These are phyloP conservation scores for Fusarium goolgardi DNA, from an alignment of 2,329 filamentous ascomycete genomes.

Conservation along the genomic window DNA sequence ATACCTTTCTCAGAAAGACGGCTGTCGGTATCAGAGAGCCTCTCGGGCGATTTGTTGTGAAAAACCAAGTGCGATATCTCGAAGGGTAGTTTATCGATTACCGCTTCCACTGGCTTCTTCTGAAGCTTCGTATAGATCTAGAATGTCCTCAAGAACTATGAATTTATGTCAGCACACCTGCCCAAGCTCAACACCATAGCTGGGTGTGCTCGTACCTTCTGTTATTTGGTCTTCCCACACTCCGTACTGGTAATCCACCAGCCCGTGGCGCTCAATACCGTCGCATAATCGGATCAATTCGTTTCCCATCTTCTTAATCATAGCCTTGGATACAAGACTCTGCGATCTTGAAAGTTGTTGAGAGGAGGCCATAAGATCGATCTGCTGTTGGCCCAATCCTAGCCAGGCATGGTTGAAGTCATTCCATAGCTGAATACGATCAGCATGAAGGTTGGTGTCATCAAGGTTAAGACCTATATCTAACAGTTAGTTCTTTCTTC, in stretches of 20 bases:
- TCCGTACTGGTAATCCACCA: conserved; percentile 97
- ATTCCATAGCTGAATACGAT: conserved; percentile 88
- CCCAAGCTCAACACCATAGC: conserved; percentile 1
- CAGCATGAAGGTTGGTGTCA: conserved; percentile 77
- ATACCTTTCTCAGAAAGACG: conserved; percentile 25
- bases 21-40: conserved; percentile 2
- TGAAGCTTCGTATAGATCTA: conserved; percentile 59
- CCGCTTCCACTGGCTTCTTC: conserved; percentile 52
- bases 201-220: conserved; percentile 69
- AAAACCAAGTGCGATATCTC: not conserved
- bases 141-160: conserved; percentile 54
- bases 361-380: conserved; percentile 74
- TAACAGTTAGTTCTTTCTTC: conserved; percentile 33
- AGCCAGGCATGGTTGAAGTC: conserved; percentile 97
- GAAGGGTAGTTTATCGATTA: conserved; percentile 32
- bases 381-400: conserved; percentile 83
- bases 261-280: conserved; percentile 86
- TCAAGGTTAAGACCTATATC: conserved; percentile 82
- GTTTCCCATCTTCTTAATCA: conserved; percentile 81
- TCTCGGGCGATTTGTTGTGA: not conserved
- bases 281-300: conserved; percentile 87
- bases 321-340: conserved; percentile 74
- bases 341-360: conserved; percentile 68
- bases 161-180: conserved; percentile 24
- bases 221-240: conserved; percentile 96